phyloP scores from a whole-genome alignment of 1,284 basidiomycete species.

The Uromyces viciae-fabae region DNA sequence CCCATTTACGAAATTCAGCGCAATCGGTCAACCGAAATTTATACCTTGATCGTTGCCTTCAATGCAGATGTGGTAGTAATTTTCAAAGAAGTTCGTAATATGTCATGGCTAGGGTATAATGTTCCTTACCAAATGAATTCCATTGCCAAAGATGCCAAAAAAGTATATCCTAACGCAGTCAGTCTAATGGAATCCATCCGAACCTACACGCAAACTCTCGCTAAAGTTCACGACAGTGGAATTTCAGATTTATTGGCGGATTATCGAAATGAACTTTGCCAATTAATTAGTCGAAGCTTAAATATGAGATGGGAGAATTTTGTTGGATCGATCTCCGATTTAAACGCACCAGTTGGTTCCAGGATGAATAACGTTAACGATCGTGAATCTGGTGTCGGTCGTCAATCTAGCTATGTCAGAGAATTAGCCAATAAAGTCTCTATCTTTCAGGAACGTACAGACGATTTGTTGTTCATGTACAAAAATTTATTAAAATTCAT shows the following conservation, averaged over 20 bases:
- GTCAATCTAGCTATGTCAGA: slow-evolving; percentile 87
- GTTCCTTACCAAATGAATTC: slow-evolving; percentile 91
- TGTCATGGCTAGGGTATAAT: slow-evolving; percentile 91
- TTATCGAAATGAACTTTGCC: slow-evolving; percentile 81
- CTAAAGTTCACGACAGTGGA: slow-evolving; percentile 77
- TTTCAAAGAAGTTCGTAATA: slow-evolving; percentile 94
- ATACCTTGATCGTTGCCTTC: slow-evolving; percentile 90
- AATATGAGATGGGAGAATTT: slow-evolving; percentile 95
- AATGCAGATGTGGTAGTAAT: slow-evolving; percentile 96
- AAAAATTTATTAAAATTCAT: slow-evolving; percentile 77
- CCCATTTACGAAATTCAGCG: slow-evolving; percentile 93
- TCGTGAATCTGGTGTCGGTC: slow-evolving; percentile 64
- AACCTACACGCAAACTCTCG: slow-evolving; percentile 90
- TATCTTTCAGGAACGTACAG: slow-evolving; percentile 76
- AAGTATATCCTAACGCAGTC: slow-evolving; percentile 96
- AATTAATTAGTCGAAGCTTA: slow-evolving; percentile 76
- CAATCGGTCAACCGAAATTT: slow-evolving; percentile 64
- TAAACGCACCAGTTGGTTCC: slow-evolving; percentile 46
- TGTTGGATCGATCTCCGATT: slow-evolving; percentile 62
- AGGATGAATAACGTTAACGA: slow-evolving; percentile 67
- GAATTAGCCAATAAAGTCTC: slow-evolving; percentile 84
- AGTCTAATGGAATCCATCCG: slow-evolving; percentile 96
- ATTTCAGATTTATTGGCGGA: slow-evolving; percentile 90
- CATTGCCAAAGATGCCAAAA: slow-evolving; percentile 95
- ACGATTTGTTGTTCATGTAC: slow-evolving; percentile 84